Conservation (phyloP, 495 filamentous ascomycete species). For the Tuber magnatum region DNA sequence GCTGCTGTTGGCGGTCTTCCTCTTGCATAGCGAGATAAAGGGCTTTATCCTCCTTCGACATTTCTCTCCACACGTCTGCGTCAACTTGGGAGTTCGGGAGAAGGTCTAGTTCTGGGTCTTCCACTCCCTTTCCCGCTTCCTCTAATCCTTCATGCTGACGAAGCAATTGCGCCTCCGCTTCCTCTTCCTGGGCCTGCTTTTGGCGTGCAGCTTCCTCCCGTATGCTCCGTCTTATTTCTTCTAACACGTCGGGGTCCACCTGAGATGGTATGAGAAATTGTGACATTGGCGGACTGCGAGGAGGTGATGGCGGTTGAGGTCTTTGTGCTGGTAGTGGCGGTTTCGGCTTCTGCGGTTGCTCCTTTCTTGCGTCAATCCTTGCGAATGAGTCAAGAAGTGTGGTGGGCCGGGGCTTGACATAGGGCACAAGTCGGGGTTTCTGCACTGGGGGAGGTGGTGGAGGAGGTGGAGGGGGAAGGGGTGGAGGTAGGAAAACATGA, state of each 20-base stretch:
- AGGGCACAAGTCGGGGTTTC: constrained; percentile 22
- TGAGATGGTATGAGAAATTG: constrained; percentile 34
- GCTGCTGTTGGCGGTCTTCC: constrained; percentile 18
- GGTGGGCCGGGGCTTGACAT: constrained; percentile 25
- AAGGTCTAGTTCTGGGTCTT: constrained; percentile 2
- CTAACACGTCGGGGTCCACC: constrained; percentile 24
- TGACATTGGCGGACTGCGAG: constrained; percentile 5
- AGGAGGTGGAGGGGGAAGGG: background rate
- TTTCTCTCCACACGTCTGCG: constrained; percentile 23
- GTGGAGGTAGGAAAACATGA: background rate
- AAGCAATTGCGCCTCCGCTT: background rate
- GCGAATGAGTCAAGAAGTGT: constrained; percentile 29
- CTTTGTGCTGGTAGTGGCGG: constrained; percentile 3
- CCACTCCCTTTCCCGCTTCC: background rate
- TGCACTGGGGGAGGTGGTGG: constrained; percentile 25
- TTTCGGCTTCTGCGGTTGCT: constrained; percentile 5
- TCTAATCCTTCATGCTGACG: constrained; percentile 10
- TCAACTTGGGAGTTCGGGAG: constrained; percentile 31
- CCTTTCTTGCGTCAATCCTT: constrained; percentile 4
- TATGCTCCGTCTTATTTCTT: background rate
- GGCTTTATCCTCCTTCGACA: constrained; percentile 20
- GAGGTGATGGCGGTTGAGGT: background rate
- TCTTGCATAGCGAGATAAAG: constrained; percentile 18
- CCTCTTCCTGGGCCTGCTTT: background rate
- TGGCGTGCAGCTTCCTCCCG: background rate